Conservation (phyloP, 2,329 filamentous ascomycete genomes). For the Neophaeococcomyces mojaviensis region DNA sequence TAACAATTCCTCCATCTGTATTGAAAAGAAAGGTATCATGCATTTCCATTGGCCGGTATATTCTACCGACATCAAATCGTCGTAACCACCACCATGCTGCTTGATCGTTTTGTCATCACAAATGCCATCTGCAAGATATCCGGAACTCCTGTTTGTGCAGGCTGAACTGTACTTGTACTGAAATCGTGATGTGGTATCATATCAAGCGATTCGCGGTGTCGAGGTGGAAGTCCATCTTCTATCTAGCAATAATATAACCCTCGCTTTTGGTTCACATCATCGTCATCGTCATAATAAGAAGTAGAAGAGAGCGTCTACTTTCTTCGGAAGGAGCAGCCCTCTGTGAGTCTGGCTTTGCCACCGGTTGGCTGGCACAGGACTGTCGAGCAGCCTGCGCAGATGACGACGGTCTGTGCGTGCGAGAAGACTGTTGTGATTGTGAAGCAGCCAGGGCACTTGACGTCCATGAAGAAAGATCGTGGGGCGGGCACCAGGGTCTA, state of each 20-base stretch:
- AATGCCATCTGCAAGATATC: constrained; percentile 64
- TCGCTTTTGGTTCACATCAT: constrained; percentile 20
- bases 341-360: constrained; percentile 96
- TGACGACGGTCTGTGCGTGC: constrained; percentile 99
- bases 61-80: constrained; percentile 23
- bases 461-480: constrained; percentile 99
- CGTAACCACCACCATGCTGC: constrained; percentile 24
- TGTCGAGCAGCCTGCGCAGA: constrained; percentile 99
- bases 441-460: constrained; percentile 99
- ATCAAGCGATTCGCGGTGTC: not conserved
- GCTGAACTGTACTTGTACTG: constrained; percentile 2
- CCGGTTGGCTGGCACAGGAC: constrained; percentile 99
- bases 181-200: constrained; percentile 38
- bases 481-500: constrained; percentile 90
- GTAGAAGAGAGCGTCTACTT: constrained; percentile 65
- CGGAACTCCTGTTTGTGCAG: constrained; percentile 66
- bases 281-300: not conserved
- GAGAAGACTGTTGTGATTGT: constrained; percentile 99
- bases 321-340: constrained; percentile 99
- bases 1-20: constrained; percentile 26
- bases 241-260: constrained; percentile 29
- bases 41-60: constrained; percentile 27
- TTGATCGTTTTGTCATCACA: not conserved
- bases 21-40: constrained; percentile 31
- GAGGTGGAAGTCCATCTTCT: constrained; percentile 41